Evolutionary conservation across 1,139 yeast genomes (phyloP), one percentile per base, ranked within the genome.

Genomic region (Suhomyces yuchorum): DNA sequence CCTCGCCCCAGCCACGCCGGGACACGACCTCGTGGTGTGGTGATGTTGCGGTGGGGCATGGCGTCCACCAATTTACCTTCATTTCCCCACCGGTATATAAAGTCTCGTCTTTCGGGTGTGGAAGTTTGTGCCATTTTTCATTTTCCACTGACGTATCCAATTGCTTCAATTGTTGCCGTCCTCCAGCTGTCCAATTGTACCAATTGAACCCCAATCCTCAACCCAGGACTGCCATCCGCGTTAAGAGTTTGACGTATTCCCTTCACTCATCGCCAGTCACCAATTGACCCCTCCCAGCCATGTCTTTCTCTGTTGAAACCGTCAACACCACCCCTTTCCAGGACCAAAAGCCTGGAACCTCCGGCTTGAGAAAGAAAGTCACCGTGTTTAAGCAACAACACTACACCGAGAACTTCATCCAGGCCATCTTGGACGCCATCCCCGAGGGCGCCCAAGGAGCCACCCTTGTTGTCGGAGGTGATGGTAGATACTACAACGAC

Each of bases 311-410:
- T 23, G 52, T 66, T 47, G 57, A 67, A 61, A 57, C 67, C 17
- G 61, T 75, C 40, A 51, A 73, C 32, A 92, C 98, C n/a, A 82
- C 78, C 19, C 85, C 97, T 2, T 92, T 82, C 67, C 78, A 73
- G 43, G 99, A 92, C 71, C 99, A 93, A 68, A 93, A 92, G 67
- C 99, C 99, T 15, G 99, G 99, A 38, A 93, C 99, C 18, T 92
- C 98, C 6, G 99, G 99, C 28, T 82, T 93, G 49, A 82, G 99
- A 63, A 93, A 93, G 76, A 90, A 87, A 71, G 96, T 92, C 42
- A 77, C 77, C 28, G 95, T 89, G 23, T 93, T 93, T 73, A 81
- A 89, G 68, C 85, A 86, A 62, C 78, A 80, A 9, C 76, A 89
- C 64, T 93, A 93, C 71, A 87, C 96, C 2, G 99, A 93, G 68